These are phyloP conservation scores for Saccharomycopsis guyanensis DNA, from an alignment of 805 yeast species.

Conservation along the genomic window DNA sequence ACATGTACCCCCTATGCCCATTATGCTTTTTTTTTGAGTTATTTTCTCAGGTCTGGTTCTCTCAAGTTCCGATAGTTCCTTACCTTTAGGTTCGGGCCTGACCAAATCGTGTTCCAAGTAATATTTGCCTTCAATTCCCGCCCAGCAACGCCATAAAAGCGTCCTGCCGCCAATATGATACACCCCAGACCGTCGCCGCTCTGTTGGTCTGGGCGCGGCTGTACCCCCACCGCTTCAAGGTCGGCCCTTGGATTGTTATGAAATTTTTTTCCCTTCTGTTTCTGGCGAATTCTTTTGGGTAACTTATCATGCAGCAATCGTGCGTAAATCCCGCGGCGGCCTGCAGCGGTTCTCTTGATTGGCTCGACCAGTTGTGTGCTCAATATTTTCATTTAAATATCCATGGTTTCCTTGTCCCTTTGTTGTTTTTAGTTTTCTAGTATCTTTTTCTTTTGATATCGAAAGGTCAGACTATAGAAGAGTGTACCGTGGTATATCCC, in stretches of 20 bases:
- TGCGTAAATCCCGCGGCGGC: not conserved
- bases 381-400: constrained; percentile 3
- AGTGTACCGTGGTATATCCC: too few relatives aligned
- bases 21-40: not conserved
- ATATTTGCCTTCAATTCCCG: too few relatives aligned
- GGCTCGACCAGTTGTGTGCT: not conserved
- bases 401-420: not conserved
- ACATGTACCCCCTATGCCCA: not conserved
- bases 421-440: not conserved
- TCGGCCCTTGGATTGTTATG: too few relatives aligned
- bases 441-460: not conserved
- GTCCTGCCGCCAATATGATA: too few relatives aligned
- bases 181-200: too few relatives aligned
- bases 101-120: too few relatives aligned
- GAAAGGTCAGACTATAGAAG: too few relatives aligned
- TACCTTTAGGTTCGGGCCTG: too few relatives aligned
- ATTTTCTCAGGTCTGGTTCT: not conserved
- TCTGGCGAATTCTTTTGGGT: not conserved
- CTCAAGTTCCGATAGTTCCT: not conserved
- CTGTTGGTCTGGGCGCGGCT: too few relatives aligned
- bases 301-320: constrained; percentile 1
- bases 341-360: not conserved
- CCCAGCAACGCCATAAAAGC: too few relatives aligned
- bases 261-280: not conserved
- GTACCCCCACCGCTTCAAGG: too few relatives aligned